Evolutionary conservation across 1,284 basidiomycete genomes (phyloP).

Genomic region (Moesziomyces aphidis): DNA sequence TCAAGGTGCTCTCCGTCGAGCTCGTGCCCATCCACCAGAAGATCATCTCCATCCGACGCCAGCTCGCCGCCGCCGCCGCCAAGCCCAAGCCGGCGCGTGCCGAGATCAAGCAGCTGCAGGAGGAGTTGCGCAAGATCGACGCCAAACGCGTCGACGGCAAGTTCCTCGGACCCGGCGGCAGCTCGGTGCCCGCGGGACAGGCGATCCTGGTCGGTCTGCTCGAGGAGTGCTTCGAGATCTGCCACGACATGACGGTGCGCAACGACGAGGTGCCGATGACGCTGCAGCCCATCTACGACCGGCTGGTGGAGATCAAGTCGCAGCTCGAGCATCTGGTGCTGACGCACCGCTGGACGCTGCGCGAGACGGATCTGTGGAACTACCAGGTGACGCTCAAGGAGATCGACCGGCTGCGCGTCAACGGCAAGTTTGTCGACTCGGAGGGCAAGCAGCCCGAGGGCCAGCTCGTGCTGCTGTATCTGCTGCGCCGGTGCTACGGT

Average conservation of each 20-base stretch:
- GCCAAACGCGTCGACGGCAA: slow-evolving; percentile 91
- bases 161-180: slow-evolving; percentile 90
- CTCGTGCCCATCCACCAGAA: slow-evolving; percentile 72
- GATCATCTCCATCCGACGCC: slow-evolving; percentile 86
- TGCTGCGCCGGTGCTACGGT: slow-evolving; percentile 93
- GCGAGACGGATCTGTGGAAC: slow-evolving; percentile 84
- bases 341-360: slow-evolving; percentile 95
- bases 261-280: slow-evolving; percentile 89
- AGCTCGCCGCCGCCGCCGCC: slow-evolving; percentile 87
- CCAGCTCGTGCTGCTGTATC: slow-evolving; percentile 91
- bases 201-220: slow-evolving; percentile 78
- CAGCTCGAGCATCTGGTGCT: slow-evolving; percentile 90
- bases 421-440: slow-evolving; percentile 95
- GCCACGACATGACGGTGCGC: slow-evolving; percentile 93
- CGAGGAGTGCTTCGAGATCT: slow-evolving; percentile 96
- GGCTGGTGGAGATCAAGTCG: slow-evolving; percentile 84
- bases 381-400: slow-evolving; percentile 94
- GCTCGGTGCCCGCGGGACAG: slow-evolving; percentile 87
- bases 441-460: slow-evolving; percentile 90
- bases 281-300: slow-evolving; percentile 93
- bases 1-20: slow-evolving; percentile 67
- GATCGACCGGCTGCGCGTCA: slow-evolving; percentile 95
- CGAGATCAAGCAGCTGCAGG: slow-evolving; percentile 88
- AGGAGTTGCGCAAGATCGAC: slow-evolving; percentile 92
- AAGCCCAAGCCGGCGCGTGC: slow-evolving; percentile 84